Conservation (phyloP, 768 basidiomycete species). For the Suillus subalutaceus region DNA sequence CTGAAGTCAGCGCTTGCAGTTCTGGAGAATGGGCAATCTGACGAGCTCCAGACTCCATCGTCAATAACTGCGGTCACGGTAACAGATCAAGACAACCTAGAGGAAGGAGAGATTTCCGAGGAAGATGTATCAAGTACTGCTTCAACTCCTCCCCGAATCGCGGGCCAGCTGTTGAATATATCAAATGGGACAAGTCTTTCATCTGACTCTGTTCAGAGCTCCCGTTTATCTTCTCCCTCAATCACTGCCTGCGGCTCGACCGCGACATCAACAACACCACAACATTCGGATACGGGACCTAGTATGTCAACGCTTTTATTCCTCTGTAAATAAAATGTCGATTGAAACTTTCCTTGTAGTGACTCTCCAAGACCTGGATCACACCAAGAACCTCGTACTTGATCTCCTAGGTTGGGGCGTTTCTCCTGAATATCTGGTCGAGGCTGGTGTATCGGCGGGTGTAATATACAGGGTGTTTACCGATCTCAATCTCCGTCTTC, state of each 20-base stretch:
- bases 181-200: neutral
- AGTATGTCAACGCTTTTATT: slow-evolving; percentile 13
- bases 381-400: slow-evolving; percentile 50
- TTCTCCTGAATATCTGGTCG: slow-evolving; percentile 49
- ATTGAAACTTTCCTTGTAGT: slow-evolving; percentile 31
- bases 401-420: slow-evolving; percentile 62
- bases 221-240: neutral
- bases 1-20: neutral
- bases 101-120: slow-evolving; percentile 29
- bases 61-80: neutral
- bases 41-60: slow-evolving; percentile 8
- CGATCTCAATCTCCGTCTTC: slow-evolving; percentile 44
- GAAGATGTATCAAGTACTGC: slow-evolving; percentile 7
- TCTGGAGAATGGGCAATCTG: neutral
- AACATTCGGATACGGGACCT: neutral
- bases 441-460: slow-evolving; percentile 44
- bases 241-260: neutral
- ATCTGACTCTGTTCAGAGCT: neutral
- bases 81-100: slow-evolving; percentile 13
- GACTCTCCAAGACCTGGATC: slow-evolving; percentile 43
- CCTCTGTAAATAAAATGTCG: slow-evolving; percentile 3
- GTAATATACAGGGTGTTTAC: slow-evolving; percentile 44
- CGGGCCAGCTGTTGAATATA: neutral
- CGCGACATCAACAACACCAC: neutral
- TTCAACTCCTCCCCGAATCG: neutral